Conservation (phyloP, 108 stramenopile genomes). For the Nannochloropsis granulata region DNA sequence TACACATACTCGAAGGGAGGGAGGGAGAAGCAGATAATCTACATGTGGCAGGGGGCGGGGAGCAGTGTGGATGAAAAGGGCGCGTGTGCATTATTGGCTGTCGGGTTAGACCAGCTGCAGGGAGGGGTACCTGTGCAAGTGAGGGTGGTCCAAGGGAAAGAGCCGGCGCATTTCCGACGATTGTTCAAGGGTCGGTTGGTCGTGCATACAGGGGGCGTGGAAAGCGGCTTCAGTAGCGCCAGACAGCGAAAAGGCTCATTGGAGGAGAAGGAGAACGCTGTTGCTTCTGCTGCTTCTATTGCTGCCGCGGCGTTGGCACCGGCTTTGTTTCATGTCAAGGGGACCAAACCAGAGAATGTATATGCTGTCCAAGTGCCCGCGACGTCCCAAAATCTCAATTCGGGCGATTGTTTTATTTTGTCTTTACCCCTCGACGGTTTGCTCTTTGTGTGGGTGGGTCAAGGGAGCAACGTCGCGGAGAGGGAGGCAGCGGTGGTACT, state of each 20-base stretch:
- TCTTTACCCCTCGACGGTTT: slow-evolving; percentile 9
- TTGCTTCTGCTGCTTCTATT: not conserved
- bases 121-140: slow-evolving; percentile 28
- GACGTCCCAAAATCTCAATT: slow-evolving; percentile 34
- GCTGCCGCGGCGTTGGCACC: not conserved
- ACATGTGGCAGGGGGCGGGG: slow-evolving; percentile 45
- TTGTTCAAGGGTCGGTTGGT: slow-evolving; percentile 42
- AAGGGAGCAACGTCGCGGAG: slow-evolving; percentile 30
- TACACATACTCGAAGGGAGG: slow-evolving; percentile 26
- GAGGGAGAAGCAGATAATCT: slow-evolving; percentile 34
- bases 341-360: slow-evolving; percentile 27
- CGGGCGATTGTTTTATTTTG: slow-evolving; percentile 42
- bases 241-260: not conserved
- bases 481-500: slow-evolving; percentile 9
- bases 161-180: slow-evolving; percentile 43
- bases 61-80: slow-evolving; percentile 33
- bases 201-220: slow-evolving; percentile 35
- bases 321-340: slow-evolving; percentile 44
- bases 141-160: slow-evolving; percentile 42
- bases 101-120: slow-evolving; percentile 29
- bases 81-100: slow-evolving; percentile 33
- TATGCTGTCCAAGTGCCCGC: slow-evolving; percentile 38
- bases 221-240: slow-evolving; percentile 31
- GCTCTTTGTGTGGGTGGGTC: slow-evolving; percentile 33
- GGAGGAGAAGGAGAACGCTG: not conserved